Evolutionary conservation across 805 yeast genomes (phyloP).

Genomic region (Starmera dryadoides): DNA sequence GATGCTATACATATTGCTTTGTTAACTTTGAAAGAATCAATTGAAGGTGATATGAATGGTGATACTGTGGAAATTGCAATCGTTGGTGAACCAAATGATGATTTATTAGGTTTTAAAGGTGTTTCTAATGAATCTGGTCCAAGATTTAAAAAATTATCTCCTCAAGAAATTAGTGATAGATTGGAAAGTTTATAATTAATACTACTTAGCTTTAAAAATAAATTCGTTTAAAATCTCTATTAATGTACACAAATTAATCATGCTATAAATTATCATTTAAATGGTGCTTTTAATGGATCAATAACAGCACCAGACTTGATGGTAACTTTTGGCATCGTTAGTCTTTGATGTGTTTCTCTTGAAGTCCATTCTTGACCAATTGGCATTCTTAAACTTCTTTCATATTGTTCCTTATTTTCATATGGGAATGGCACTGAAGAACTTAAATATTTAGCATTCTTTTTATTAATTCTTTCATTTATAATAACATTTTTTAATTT

Average conservation of each 20-base stretch:
- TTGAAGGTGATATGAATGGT: slow-evolving; percentile 97
- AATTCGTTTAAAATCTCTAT: too few relatives aligned
- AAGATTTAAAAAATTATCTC: slow-evolving; percentile 71
- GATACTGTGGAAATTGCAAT: slow-evolving; percentile 91
- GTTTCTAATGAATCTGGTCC: slow-evolving; percentile 78
- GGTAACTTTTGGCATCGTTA: slow-evolving; percentile 83
- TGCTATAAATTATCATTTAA: slow-evolving; percentile 31
- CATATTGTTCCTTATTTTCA: slow-evolving; percentile 91
- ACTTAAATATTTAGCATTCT: slow-evolving; percentile 78
- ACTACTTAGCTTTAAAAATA: not conserved
- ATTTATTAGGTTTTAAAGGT: slow-evolving; percentile 79
- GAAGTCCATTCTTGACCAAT: slow-evolving; percentile 96
- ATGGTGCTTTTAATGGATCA: slow-evolving; percentile 88
- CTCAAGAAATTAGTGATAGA: slow-evolving; percentile 94
- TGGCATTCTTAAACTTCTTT: slow-evolving; percentile 90
- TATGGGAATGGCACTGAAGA: slow-evolving; percentile 91
- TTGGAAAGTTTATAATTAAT: slow-evolving; percentile 68
- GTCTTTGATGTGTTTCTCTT: slow-evolving; percentile 75
- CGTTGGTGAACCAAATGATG: slow-evolving; percentile 77
- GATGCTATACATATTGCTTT: slow-evolving; percentile 97
- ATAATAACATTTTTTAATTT: slow-evolving; percentile 75
- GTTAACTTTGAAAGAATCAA: slow-evolving; percentile 88
- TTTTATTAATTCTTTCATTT: slow-evolving; percentile 81
- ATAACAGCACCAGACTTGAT: slow-evolving; percentile 85
- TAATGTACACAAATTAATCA: not conserved